A percentile compares a stretch with the other conserved stretches of the same genome.
phyloP scores from a whole-genome alignment of 805 yeast species.

The Candida methanosorbosa region DNA sequence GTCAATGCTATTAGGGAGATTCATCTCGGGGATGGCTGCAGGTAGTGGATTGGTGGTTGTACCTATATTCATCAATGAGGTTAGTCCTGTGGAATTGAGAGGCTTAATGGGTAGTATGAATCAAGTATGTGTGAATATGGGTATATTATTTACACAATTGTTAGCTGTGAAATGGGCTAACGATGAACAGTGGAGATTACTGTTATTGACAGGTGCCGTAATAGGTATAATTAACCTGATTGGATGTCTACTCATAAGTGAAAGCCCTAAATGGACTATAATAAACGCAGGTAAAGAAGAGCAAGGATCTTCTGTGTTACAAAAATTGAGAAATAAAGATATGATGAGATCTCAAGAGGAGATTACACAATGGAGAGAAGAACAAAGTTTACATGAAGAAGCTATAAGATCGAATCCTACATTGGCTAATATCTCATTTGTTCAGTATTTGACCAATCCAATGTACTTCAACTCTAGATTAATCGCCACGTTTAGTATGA shows the following conservation, averaged over 20 bases:
- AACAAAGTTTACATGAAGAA: constrained; percentile 13
- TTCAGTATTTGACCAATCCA: constrained; percentile 41
- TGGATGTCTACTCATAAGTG: constrained; percentile 37
- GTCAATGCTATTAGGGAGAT: constrained; percentile 54
- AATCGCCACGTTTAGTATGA: constrained; percentile 63
- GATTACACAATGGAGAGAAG: constrained; percentile 22
- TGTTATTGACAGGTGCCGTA: constrained; percentile 53
- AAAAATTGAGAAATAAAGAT: constrained; percentile 28
- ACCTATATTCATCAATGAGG: constrained; percentile 74
- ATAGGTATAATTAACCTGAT: constrained; percentile 44
- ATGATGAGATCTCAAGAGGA: constrained; percentile 11
- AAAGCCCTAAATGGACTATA: constrained; percentile 79
- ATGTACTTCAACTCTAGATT: constrained; percentile 49
- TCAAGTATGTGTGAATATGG: constrained; percentile 79
- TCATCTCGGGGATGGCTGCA: constrained; percentile 77
- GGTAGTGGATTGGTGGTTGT: constrained; percentile 83
- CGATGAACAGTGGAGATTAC: constrained; percentile 59
- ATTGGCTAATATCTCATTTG: constrained; percentile 17
- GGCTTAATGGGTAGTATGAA: constrained; percentile 87
- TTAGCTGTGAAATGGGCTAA: constrained; percentile 65
- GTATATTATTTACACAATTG: constrained; percentile 74
- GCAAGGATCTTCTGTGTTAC: constrained; percentile 15
- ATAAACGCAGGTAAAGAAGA: constrained; percentile 29
- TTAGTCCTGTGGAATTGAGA: constrained; percentile 57
- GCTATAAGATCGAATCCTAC: constrained; percentile 15